Evolutionary conservation across 345 rosid species (phyloP).

Genomic region (Camelina laxa): DNA sequence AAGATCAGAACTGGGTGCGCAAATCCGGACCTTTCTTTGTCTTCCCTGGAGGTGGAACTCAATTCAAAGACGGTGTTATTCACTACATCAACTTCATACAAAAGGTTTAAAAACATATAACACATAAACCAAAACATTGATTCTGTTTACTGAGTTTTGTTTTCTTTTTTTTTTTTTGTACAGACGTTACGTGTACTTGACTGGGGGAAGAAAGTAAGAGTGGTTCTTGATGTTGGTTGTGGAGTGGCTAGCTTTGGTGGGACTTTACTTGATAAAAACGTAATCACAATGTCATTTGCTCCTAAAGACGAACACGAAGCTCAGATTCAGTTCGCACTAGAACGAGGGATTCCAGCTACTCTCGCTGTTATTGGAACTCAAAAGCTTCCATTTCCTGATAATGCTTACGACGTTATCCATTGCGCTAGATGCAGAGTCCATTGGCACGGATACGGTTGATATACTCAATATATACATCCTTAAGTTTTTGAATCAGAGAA

Average conservation of each 20-base stretch:
- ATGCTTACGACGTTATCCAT: conserved; percentile 77
- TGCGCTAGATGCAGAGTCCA: conserved; percentile 98
- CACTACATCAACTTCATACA: conserved; percentile 66
- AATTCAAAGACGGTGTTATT: conserved; percentile 84
- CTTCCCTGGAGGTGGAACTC: conserved; percentile 97
- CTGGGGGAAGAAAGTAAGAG: conserved; percentile 78
- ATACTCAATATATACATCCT: neutral
- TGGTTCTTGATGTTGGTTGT: conserved; percentile 85
- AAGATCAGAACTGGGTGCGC: conserved; percentile 88
- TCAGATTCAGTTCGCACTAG: conserved; percentile 93
- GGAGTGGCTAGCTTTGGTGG: conserved; percentile 98
- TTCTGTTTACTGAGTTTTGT: neutral
- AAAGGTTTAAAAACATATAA: conserved; percentile 51
- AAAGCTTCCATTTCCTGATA: conserved; percentile 70
- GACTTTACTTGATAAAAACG: conserved; percentile 70
- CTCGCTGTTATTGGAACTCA: conserved; percentile 87
- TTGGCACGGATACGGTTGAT: conserved; percentile 58
- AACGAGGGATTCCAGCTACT: conserved; percentile 87
- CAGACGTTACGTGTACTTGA: conserved; percentile 68
- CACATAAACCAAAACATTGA: neutral
- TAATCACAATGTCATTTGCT: conserved; percentile 93
- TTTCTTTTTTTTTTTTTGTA: neutral
- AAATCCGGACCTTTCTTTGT: conserved; percentile 70
- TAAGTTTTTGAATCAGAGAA: conserved; percentile 46
- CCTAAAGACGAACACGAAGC: conserved; percentile 99